Conservation (phyloP, 2,329 filamentous ascomycete species). For the Talaromyces sp. region DNA sequence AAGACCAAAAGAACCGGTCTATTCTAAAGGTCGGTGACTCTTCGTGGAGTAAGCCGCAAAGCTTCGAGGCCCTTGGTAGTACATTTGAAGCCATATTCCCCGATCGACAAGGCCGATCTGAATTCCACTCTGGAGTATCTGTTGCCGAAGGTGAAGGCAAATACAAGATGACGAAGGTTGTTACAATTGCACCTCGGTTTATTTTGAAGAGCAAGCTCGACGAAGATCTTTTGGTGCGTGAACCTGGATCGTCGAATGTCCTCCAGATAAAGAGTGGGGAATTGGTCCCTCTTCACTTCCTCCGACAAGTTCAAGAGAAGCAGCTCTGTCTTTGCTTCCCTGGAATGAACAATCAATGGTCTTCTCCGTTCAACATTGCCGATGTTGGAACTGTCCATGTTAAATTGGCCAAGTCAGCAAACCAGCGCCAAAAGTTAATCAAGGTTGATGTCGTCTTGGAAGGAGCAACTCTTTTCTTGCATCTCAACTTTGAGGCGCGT, state of each 20-base stretch:
- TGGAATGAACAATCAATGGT: slow-evolving; percentile 95
- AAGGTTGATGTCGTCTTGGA: slow-evolving; percentile 90
- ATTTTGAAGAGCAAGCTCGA: slow-evolving; percentile 90
- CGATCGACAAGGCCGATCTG: slow-evolving; percentile 68
- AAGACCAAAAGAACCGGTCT: slow-evolving; percentile 89
- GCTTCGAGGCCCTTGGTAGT: slow-evolving; percentile 96
- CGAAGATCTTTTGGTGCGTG: slow-evolving; percentile 86
- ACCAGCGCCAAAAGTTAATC: slow-evolving; percentile 84
- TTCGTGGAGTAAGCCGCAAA: slow-evolving; percentile 95
- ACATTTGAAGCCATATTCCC: slow-evolving; percentile 84
- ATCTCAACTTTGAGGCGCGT: slow-evolving; percentile 85
- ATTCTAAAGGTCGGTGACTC: slow-evolving; percentile 86
- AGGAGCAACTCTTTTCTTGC: slow-evolving; percentile 88
- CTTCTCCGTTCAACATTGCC: slow-evolving; percentile 94
- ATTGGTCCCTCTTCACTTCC: slow-evolving; percentile 82
- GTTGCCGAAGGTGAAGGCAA: slow-evolving; percentile 92
- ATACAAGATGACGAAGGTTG: slow-evolving; percentile 95
- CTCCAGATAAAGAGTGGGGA: slow-evolving; percentile 77
- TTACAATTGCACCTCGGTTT: slow-evolving; percentile 89
- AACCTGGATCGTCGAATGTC: slow-evolving; percentile 86
- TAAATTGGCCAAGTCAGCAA: slow-evolving; percentile 81
- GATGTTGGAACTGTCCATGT: slow-evolving; percentile 91
- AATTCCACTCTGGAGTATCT: slow-evolving; percentile 89
- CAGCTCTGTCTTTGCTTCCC: slow-evolving; percentile 92
- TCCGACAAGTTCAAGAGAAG: slow-evolving; percentile 80